Evolutionary conservation across 768 basidiomycete genomes (phyloP).

Genomic region (Lactarius deliciosus): DNA sequence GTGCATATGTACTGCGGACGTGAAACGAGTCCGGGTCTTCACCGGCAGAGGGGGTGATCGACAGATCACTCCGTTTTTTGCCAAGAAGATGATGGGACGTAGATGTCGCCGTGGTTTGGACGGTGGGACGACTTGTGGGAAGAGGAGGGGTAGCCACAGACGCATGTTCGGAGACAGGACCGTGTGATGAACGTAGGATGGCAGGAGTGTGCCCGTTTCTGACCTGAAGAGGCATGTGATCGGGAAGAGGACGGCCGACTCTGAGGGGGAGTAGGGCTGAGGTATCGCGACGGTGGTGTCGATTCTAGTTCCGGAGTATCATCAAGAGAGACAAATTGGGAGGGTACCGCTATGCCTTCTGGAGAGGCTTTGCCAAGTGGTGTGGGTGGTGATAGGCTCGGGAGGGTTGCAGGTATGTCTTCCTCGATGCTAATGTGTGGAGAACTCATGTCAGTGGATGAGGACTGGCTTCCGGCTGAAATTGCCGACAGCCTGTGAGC

Average conservation of each 20-base stretch:
- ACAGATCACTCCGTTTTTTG: conserved; percentile 46
- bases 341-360: conserved; percentile 7
- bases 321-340: conserved; percentile 11
- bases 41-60: conserved; percentile 69
- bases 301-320: conserved; percentile 8
- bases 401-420: conserved; percentile 2
- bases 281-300: conserved; percentile 19
- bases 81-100: conserved; percentile 22
- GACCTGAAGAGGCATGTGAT: conserved; percentile 14
- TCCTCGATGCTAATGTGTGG: conserved; percentile 23
- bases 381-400: conserved; percentile 7
- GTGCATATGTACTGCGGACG: conserved; percentile 84
- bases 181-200: conserved; percentile 4
- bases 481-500: conserved; percentile 39
- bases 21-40: conserved; percentile 83
- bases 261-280: conserved; percentile 28
- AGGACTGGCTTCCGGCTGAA: conserved; percentile 37
- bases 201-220: conserved; percentile 1
- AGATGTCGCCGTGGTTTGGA: conserved; percentile 25
- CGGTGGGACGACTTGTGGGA: conserved; percentile 11
- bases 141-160: conserved; percentile 12
- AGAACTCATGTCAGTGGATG: conserved; percentile 19
- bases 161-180: conserved; percentile 17
- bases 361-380: conserved; percentile 3
- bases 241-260: conserved; percentile 26